phyloP scores from a whole-genome alignment of 768 basidiomycete species.

The Guyanaporus albipodus region DNA sequence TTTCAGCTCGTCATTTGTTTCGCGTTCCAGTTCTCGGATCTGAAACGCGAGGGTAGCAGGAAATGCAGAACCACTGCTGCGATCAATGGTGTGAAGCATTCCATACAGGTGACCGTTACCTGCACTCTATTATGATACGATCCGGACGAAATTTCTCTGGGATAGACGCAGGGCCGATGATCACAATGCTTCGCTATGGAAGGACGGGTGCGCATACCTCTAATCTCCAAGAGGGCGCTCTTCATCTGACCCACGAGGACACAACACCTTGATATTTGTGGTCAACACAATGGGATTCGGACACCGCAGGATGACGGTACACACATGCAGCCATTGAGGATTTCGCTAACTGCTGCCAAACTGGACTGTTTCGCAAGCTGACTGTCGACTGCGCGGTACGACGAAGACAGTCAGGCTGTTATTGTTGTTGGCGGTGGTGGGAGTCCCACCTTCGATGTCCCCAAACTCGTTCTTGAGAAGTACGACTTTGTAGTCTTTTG shows the following conservation, averaged over 20 bases:
- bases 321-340: constrained; percentile 94
- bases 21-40: constrained; percentile 82
- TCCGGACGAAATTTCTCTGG: constrained; percentile 81
- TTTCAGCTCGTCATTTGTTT: constrained; percentile 70
- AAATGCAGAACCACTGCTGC: constrained; percentile 81
- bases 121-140: constrained; percentile 93
- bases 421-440: background rate
- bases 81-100: background rate
- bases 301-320: constrained; percentile 7
- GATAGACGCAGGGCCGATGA: background rate
- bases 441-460: constrained; percentile 71
- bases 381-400: constrained; percentile 68
- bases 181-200: background rate
- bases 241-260: constrained; percentile 95
- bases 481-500: constrained; percentile 83
- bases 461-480: constrained; percentile 97
- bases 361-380: constrained; percentile 83
- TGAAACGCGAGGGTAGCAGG: constrained; percentile 95
- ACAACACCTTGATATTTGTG: constrained; percentile 63
- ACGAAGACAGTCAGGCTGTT: background rate
- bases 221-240: constrained; percentile 82
- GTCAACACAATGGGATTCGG: background rate
- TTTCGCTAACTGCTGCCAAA: constrained; percentile 85
- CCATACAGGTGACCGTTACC: constrained; percentile 43
- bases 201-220: constrained; percentile 47